Evolutionary conservation across 1,139 yeast species (phyloP).

Genomic region (Petasospora rhodanensis): DNA sequence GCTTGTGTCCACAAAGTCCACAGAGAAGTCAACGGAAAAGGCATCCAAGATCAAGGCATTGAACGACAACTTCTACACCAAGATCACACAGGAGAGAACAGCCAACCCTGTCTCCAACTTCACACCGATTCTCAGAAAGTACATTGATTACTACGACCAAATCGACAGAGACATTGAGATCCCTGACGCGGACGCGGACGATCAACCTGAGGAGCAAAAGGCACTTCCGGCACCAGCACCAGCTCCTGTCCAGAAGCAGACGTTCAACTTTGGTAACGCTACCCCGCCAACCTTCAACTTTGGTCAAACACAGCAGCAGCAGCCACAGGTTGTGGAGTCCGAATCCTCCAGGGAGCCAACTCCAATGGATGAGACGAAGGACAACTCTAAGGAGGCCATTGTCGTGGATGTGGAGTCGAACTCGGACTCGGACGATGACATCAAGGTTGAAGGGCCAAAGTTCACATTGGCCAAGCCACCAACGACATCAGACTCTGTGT

Average conservation of each 20-base stretch:
- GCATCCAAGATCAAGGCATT: constrained; percentile 55
- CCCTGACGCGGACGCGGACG: constrained; percentile 24
- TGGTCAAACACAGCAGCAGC: constrained; percentile 3
- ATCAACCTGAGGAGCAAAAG: constrained; percentile 10
- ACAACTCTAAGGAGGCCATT: constrained; percentile 13
- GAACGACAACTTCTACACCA: constrained; percentile 56
- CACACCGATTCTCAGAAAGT: constrained; percentile 53
- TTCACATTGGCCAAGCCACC: constrained; percentile 53
- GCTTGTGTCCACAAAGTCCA: constrained; percentile 13
- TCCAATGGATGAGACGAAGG: constrained; percentile 10
- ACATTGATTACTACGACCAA: constrained; percentile 48
- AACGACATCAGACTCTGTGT: constrained; percentile 52
- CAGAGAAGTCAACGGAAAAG: constrained; percentile 17
- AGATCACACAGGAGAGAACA: constrained; percentile 40
- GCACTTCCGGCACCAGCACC: constrained; percentile 15
- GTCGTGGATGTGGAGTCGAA: constrained; percentile 31
- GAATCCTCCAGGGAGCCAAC: constrained; percentile 9
- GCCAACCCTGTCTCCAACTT: constrained; percentile 55
- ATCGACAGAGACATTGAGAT: constrained; percentile 31
- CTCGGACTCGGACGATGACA: constrained; percentile 38
- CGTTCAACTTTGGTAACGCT: constrained; percentile 12
- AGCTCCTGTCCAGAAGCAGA: too few relatives aligned
- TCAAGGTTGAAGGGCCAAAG: constrained; percentile 61
- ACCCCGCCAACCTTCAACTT: constrained; percentile 5
- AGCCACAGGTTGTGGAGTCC: constrained; percentile 1